phyloP scores from a whole-genome alignment of 75 land plant genomes.

The Cryptomeria japonica region DNA sequence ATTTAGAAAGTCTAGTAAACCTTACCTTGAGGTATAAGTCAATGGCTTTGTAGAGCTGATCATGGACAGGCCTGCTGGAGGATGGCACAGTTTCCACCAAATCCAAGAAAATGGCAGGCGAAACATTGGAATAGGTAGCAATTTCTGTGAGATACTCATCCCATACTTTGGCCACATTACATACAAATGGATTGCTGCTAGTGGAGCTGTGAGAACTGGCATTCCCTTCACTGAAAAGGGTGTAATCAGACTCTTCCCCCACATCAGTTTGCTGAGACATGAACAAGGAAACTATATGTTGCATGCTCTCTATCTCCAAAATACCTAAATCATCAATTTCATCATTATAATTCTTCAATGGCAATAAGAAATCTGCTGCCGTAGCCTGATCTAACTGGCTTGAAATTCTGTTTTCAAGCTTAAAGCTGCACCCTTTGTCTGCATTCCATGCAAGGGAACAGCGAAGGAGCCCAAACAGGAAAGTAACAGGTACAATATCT shows the following conservation, averaged over 20 bases:
- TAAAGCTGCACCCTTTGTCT: constrained; percentile 16
- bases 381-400: constrained; percentile 35
- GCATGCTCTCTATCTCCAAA: constrained; percentile 32
- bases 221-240: not conserved
- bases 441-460: constrained; percentile 31
- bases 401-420: constrained; percentile 34
- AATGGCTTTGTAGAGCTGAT: constrained; percentile 37
- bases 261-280: constrained; percentile 20
- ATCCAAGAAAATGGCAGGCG: constrained; percentile 24
- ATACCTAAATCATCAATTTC: not conserved
- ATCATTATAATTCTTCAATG: not conserved
- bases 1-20: not conserved
- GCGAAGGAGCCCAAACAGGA: constrained; percentile 35
- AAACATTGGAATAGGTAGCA: constrained; percentile 18
- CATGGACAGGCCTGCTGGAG: constrained; percentile 24
- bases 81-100: constrained; percentile 26
- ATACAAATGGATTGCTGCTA: not conserved
- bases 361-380: constrained; percentile 28
- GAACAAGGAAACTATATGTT: constrained; percentile 33
- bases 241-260: not conserved
- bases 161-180: constrained; percentile 29
- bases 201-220: not conserved
- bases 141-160: constrained; percentile 41
- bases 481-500: constrained; percentile 22
- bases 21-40: constrained; percentile 39